A percentile compares a stretch with the other conserved stretches of the same genome.
phyloP scores from a whole-genome alignment of 2,329 filamentous ascomycete species.

The Rhynchosporium secalis region DNA sequence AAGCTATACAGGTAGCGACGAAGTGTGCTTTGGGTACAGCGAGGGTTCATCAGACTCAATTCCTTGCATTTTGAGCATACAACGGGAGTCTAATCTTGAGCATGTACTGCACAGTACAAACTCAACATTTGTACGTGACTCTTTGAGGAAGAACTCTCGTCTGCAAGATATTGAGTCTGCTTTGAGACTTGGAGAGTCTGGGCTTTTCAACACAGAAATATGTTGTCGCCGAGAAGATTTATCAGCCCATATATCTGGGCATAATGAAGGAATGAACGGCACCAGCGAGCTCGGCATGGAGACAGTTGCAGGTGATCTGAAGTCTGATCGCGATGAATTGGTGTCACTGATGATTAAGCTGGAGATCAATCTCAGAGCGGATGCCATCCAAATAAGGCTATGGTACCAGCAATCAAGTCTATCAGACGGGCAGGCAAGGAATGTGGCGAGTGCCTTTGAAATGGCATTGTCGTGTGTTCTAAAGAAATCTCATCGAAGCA shows the following conservation, averaged over 20 bases:
- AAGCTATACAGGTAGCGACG: conserved; percentile 41
- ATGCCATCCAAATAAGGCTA: background rate
- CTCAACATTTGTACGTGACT: background rate
- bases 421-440: conserved; percentile 6
- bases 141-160: background rate
- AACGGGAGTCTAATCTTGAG: conserved; percentile 9
- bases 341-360: conserved; percentile 2
- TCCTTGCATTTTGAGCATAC: conserved; percentile 6
- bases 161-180: background rate
- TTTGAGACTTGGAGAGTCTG: background rate
- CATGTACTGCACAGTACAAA: conserved; percentile 7
- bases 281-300: too few species aligned
- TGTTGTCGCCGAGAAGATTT: background rate
- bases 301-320: background rate
- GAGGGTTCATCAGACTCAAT: conserved; percentile 36
- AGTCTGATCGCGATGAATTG: background rate
- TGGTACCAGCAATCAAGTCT: background rate
- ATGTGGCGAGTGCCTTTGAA: conserved; percentile 7
- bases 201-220: conserved; percentile 9
- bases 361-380: background rate
- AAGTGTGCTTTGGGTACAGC: conserved; percentile 44
- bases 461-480: conserved; percentile 6
- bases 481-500: background rate
- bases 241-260: background rate
- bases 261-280: background rate